Conservation (phyloP, 768 basidiomycete species). For the Pluteus cervinus region DNA sequence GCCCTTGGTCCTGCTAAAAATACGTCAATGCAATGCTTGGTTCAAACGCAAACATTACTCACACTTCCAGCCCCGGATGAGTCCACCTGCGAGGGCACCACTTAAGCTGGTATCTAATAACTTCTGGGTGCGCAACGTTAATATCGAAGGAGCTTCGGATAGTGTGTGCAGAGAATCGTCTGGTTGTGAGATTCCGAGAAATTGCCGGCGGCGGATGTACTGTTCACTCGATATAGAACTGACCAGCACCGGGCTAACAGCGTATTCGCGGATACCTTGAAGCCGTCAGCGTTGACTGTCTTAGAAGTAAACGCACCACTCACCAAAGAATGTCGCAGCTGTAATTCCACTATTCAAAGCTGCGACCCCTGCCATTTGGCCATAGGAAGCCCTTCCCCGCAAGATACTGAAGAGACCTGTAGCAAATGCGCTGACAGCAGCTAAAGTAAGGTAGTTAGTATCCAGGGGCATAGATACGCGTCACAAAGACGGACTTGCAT, state of each 20-base stretch:
- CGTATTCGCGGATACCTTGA: slow-evolving; percentile 70
- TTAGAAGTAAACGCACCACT: slow-evolving; percentile 17
- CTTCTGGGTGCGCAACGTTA: slow-evolving; percentile 50
- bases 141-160: slow-evolving; percentile 29
- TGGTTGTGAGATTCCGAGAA: slow-evolving; percentile 15
- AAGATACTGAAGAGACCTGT: slow-evolving; percentile 40
- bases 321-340: slow-evolving; percentile 76
- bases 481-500: slow-evolving; percentile 71
- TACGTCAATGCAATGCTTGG: background rate
- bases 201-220: slow-evolving; percentile 36
- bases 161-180: slow-evolving; percentile 3
- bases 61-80: slow-evolving; percentile 54
- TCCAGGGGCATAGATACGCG: slow-evolving; percentile 14
- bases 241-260: slow-evolving; percentile 59
- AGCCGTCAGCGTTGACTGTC: background rate
- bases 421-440: slow-evolving; percentile 46
- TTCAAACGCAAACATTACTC: slow-evolving; percentile 17
- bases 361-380: slow-evolving; percentile 48
- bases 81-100: slow-evolving; percentile 61
- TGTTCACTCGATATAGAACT: slow-evolving; percentile 37
- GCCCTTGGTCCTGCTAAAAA: slow-evolving; percentile 55
- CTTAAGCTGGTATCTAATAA: slow-evolving; percentile 70
- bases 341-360: slow-evolving; percentile 69
- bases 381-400: slow-evolving; percentile 39
- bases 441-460: slow-evolving; percentile 27